Conservation (phyloP, 31 red algal genomes). For the Endocladia muricata region DNA sequence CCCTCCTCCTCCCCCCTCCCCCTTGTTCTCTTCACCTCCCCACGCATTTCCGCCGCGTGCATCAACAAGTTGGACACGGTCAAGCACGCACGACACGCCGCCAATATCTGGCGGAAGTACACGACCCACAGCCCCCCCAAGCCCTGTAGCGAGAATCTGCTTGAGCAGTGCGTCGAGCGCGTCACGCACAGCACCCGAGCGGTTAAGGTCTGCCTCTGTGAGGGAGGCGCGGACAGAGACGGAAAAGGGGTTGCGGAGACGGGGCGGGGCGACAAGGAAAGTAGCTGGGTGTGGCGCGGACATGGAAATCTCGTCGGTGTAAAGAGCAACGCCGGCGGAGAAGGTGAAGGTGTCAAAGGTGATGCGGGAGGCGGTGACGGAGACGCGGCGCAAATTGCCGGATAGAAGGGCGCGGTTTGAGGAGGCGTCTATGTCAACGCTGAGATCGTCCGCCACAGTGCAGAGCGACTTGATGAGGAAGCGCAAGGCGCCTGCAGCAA, state of each 20-base stretch:
- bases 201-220: constrained; percentile 33
- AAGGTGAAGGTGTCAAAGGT: neutral
- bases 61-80: constrained; percentile 6
- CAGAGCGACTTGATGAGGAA: constrained; percentile 15
- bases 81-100: neutral
- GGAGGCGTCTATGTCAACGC: constrained; percentile 18
- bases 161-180: neutral
- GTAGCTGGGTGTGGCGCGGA: neutral
- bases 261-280: neutral
- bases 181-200: constrained; percentile 3
- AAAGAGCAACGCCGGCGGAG: constrained; percentile 16
- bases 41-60: neutral
- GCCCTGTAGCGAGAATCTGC: constrained; percentile 14
- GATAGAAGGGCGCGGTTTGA: constrained; percentile 4
- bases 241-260: constrained; percentile 11
- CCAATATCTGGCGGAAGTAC: constrained; percentile 14
- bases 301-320: constrained; percentile 13
- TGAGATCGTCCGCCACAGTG: constrained; percentile 8
- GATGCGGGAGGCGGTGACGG: constrained; percentile 9
- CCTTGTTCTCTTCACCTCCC: neutral
- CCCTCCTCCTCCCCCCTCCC: neutral
- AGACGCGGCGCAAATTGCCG: constrained; percentile 3
- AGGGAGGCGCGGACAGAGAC: constrained; percentile 24
- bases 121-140: constrained; percentile 19
- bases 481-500: constrained; percentile 1